Percentiles rank a stretch among this genome's conserved stretches.
phyloP scores from a whole-genome alignment of 768 basidiomycete genomes.

The Tephrocybe sp. region DNA sequence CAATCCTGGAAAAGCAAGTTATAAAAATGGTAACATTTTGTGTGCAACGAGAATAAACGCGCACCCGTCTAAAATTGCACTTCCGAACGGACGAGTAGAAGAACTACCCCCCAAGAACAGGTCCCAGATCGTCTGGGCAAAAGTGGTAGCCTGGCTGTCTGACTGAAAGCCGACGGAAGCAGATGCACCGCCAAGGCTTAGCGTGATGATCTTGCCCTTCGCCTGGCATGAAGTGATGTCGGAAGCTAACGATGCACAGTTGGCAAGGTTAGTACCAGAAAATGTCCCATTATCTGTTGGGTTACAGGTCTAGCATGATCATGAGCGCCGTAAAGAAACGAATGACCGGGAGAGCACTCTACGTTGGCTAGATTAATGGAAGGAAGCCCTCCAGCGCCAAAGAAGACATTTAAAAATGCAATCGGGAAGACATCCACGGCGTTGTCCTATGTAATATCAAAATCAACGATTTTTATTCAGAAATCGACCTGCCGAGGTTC shows the following conservation, averaged over 20 bases:
- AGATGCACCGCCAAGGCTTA: constrained; percentile 60
- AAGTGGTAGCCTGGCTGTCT: constrained; percentile 53
- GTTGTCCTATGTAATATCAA: no score
- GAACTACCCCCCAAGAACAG: constrained; percentile 59
- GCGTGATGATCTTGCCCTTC: constrained; percentile 58
- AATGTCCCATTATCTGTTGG: constrained; percentile 53
- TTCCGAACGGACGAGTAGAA: constrained; percentile 67
- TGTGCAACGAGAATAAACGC: constrained; percentile 2
- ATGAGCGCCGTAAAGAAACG: neutral
- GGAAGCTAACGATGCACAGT: constrained; percentile 58
- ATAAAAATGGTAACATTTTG: neutral
- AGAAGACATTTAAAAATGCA: constrained; percentile 68
- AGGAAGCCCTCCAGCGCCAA: constrained; percentile 58
- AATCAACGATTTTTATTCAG: no score
- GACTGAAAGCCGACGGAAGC: constrained; percentile 60
- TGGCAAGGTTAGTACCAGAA: constrained; percentile 57
- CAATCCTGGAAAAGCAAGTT: constrained; percentile 37
- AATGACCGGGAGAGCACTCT: neutral
- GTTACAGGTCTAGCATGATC: constrained; percentile 56
- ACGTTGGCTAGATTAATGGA: constrained; percentile 71
- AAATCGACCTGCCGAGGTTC: no score
- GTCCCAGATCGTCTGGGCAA: constrained; percentile 71
- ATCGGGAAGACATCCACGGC: constrained; percentile 67
- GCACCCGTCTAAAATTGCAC: constrained; percentile 71
- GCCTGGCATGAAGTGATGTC: constrained; percentile 66